phyloP scores from a whole-genome alignment of 176 grass and related monocot genomes.

The Oryza longistaminata region DNA sequence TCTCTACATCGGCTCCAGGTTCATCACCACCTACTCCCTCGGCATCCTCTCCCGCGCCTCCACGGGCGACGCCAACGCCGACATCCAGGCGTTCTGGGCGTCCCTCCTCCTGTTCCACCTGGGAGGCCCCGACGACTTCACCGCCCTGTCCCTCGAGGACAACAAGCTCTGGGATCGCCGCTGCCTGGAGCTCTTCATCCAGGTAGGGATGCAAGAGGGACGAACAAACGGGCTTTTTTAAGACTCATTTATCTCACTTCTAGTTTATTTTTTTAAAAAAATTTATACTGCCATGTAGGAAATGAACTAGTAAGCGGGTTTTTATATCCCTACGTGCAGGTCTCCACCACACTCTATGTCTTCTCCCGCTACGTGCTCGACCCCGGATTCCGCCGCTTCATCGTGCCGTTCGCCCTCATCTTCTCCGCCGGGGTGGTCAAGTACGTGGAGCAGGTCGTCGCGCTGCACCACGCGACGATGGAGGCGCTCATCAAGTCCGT shows the following conservation, averaged over 20 bases:
- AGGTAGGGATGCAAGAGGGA: not conserved
- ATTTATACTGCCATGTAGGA: too few species aligned
- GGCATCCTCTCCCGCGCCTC: too few species aligned
- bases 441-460: conserved; percentile 25
- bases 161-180: conserved; percentile 48
- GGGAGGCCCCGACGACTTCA: conserved; percentile 43
- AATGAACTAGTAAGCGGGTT: too few species aligned
- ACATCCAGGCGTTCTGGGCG: too few species aligned
- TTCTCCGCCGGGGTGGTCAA: conserved; percentile 30
- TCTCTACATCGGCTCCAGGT: conserved; percentile 22
- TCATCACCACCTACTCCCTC: not conserved
- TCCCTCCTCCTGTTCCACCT: not conserved
- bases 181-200: conserved; percentile 8
- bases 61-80: too few species aligned
- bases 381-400: not conserved
- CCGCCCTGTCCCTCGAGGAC: conserved; percentile 43
- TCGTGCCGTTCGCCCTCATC: not conserved
- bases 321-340: not conserved
- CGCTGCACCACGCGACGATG: conserved; percentile 28
- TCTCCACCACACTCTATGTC: not conserved
- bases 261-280: too few species aligned
- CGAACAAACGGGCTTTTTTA: too few species aligned
- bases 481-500: not conserved
- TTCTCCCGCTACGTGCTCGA: conserved; percentile 2
- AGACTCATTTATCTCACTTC: too few species aligned